Evolutionary conservation across 225 moss, liverwort and hornwort species (phyloP).

Genomic region (Polytrichum formosum): DNA sequence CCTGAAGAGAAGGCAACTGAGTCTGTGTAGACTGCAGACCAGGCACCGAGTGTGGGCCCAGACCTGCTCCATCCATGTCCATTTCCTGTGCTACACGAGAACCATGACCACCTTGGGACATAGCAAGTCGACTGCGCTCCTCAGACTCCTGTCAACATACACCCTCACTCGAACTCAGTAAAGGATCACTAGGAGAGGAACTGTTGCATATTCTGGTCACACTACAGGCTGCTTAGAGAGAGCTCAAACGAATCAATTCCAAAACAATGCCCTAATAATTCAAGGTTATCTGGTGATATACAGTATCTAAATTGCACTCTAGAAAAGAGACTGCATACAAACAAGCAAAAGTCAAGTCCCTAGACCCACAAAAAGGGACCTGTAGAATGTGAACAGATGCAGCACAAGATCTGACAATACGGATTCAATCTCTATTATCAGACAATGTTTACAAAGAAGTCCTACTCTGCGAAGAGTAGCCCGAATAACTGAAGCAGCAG

Average conservation of each 20-base stretch:
- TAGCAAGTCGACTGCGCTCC: constrained; percentile 59
- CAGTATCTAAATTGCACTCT: not conserved
- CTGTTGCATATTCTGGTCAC: not conserved
- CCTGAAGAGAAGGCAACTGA: constrained; percentile 34
- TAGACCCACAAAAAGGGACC: no score
- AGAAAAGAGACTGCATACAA: not conserved
- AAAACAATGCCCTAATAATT: not conserved
- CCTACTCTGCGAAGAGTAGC: constrained; percentile 61
- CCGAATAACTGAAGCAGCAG: constrained; percentile 47
- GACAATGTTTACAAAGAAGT: constrained; percentile 1
- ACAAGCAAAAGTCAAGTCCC: not conserved
- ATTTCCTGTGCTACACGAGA: constrained; percentile 30
- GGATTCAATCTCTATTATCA: not conserved
- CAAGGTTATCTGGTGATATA: not conserved
- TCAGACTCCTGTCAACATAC: constrained; percentile 65
- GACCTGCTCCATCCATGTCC: constrained; percentile 39
- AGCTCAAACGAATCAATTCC: not conserved
- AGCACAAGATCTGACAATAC: no score
- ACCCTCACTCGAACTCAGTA: constrained; percentile 3
- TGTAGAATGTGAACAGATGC: no score
- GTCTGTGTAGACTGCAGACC: constrained; percentile 24
- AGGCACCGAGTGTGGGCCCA: constrained; percentile 15
- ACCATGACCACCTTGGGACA: constrained; percentile 34
- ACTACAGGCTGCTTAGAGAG: not conserved
- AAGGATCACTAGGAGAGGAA: not conserved